phyloP scores from a whole-genome alignment of 2,329 filamentous ascomycete species.

The Thielaviopsis musarum region DNA sequence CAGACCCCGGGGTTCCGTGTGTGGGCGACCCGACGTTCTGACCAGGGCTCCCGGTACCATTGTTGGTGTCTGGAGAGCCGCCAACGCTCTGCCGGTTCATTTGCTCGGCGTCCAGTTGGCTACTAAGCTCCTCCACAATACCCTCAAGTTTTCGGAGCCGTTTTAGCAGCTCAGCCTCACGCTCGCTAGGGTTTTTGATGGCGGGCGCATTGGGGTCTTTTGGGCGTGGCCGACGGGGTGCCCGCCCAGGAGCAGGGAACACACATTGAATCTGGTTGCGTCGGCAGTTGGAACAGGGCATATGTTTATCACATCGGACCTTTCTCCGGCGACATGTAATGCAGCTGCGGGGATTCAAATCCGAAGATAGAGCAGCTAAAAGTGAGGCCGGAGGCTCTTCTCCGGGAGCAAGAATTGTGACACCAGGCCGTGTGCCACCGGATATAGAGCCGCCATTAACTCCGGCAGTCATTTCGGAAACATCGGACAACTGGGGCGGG shows the following conservation, averaged over 20 bases:
- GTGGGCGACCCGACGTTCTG: slow-evolving; percentile 2
- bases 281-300: slow-evolving; percentile 60
- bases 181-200: slow-evolving; percentile 42
- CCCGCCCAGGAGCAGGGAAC: slow-evolving; percentile 57
- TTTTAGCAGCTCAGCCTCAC: slow-evolving; percentile 54
- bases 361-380: slow-evolving; percentile 13
- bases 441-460: neutral
- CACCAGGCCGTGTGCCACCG: slow-evolving; percentile 9
- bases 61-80: slow-evolving; percentile 6
- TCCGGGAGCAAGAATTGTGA: slow-evolving; percentile 12
- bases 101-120: slow-evolving; percentile 43
- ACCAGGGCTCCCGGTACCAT: neutral
- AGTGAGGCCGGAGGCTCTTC: slow-evolving; percentile 9
- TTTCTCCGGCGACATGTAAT: slow-evolving; percentile 39
- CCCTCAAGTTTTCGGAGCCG: slow-evolving; percentile 56
- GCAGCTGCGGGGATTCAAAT: slow-evolving; percentile 31
- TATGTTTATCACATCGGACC: slow-evolving; percentile 63
- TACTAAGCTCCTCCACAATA: slow-evolving; percentile 54
- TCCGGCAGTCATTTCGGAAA: neutral
- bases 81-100: slow-evolving; percentile 2
- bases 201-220: slow-evolving; percentile 47
- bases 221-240: slow-evolving; percentile 47
- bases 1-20: slow-evolving; percentile 5
- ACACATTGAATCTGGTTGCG: slow-evolving; percentile 55
- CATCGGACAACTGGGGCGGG: neutral